Evolutionary conservation across 495 filamentous ascomycete genomes (phyloP), one percentile per base, ranked within the genome.

Genomic region (Lophiotrema nucula): DNA sequence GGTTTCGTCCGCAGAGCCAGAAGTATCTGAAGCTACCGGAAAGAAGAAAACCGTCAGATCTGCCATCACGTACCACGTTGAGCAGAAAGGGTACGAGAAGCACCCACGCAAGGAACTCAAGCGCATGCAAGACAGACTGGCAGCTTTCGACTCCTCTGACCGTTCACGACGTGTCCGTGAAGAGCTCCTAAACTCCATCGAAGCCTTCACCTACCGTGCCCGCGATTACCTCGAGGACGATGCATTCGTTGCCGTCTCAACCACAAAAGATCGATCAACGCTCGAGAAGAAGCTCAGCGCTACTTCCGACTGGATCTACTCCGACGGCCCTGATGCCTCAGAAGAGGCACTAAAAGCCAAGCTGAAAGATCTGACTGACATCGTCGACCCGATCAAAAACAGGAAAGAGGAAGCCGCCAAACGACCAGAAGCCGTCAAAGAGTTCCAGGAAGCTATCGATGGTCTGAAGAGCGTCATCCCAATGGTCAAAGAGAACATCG

Each of bases 231-330:
- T 95, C 10, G 84, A 87, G 15, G 84, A 88, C 58, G 82, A 87
- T 52, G 80, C 79, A 15, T 97, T 97, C 70, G 73, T 85, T 37
- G 78, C 75, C 11, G 83, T 79, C 12, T 83, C 90, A 42, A 92
- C 85, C 42, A 69, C 78, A 1, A 79, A 80, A 19, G 80, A 88
- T 58, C 77, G 88, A 26, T 67, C 74, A 2, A 64, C 67, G 23
- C 81, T 97, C 12, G 80, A 85, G 61, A 73, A 82, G 52, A 83
- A 83, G 64, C 76, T 84, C 37, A 79, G 78, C 27, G 82, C 81
- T 16, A 81, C 85, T 11, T 86, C 86, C 55, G 90, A 96, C 31
- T 97, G 93, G 92, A 81, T 98, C 27, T 95, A 96, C 68, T 87
- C 79, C 31, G 89, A 92, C 48, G 90, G 92, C 39, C 83, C 81